Evolutionary conservation across 2,329 filamentous ascomycete species (phyloP).

Genomic region (Aspergillus melleus): DNA sequence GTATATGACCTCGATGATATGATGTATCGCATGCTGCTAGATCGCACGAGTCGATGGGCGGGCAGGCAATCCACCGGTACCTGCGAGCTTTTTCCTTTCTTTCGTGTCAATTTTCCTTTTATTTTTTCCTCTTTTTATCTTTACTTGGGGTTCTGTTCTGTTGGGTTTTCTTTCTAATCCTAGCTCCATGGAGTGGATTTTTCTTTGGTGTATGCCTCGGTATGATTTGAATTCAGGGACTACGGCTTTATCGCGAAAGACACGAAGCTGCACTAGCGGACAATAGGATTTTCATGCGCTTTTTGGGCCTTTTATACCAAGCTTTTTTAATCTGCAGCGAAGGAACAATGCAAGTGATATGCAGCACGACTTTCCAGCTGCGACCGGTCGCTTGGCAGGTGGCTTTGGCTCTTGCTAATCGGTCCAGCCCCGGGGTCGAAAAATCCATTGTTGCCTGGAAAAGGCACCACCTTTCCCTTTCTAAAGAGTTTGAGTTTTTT

Average conservation of each 20-base stretch:
- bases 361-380: background rate
- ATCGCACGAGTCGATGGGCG: background rate
- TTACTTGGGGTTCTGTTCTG: background rate
- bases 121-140: background rate
- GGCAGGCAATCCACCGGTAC: background rate
- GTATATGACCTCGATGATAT: slow-evolving; percentile 26
- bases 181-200: background rate
- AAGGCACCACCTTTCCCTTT: background rate
- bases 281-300: background rate
- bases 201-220: background rate
- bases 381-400: background rate
- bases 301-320: background rate
- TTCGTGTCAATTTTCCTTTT: background rate
- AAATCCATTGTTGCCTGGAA: background rate
- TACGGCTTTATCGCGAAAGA: background rate
- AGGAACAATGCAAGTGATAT: background rate
- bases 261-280: background rate
- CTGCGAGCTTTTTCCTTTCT: background rate
- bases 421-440: background rate
- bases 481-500: background rate
- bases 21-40: slow-evolving; percentile 3
- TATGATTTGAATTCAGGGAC: background rate
- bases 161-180: background rate
- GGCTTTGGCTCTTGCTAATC: background rate
- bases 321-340: background rate